Percentiles rank a stretch among this genome's conserved stretches.
phyloP scores from a whole-genome alignment of 2,329 filamentous ascomycete species.

The Plenodomus tracheiphilus region DNA sequence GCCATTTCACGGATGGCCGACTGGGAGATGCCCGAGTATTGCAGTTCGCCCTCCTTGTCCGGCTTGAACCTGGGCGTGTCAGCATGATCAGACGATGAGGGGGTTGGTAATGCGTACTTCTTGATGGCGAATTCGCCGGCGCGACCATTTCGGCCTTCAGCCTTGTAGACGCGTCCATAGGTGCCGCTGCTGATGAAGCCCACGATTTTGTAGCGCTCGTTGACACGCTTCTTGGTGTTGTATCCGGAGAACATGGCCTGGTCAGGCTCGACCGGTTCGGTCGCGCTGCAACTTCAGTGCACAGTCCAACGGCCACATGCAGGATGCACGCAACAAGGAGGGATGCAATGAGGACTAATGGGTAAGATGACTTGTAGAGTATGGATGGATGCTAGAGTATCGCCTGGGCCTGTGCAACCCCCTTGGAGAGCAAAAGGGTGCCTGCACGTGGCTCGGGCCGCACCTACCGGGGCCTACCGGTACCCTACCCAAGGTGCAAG shows the following conservation, averaged over 20 bases:
- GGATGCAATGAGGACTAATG: too few species aligned
- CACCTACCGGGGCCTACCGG: slow-evolving; percentile 10
- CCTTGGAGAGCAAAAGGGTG: too few species aligned
- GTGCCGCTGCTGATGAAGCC: slow-evolving; percentile 98
- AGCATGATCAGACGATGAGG: too few species aligned
- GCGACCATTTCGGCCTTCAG: slow-evolving; percentile 72
- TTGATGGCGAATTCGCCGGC: slow-evolving; percentile 95
- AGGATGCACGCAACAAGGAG: neutral
- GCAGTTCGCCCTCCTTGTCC: slow-evolving; percentile 95
- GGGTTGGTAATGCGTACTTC: too few species aligned
- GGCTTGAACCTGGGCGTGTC: slow-evolving; percentile 72
- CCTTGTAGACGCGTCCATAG: slow-evolving; percentile 98
- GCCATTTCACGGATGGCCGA: slow-evolving; percentile 98
- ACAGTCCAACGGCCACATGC: neutral
- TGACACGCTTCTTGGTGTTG: slow-evolving; percentile 78
- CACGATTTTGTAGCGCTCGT: slow-evolving; percentile 92
- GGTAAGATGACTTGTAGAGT: too few species aligned
- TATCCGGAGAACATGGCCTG: slow-evolving; percentile 54
- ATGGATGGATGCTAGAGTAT: too few species aligned
- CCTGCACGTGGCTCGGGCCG: slow-evolving; percentile 1
- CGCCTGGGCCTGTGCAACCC: too few species aligned
- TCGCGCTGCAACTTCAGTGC: neutral
- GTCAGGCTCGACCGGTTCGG: slow-evolving; percentile 32
- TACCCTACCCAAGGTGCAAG: too few species aligned
- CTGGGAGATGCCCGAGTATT: slow-evolving; percentile 97